Conservation (phyloP, 2,329 filamentous ascomycete species). For the Pseudogymnoascus sp. region DNA sequence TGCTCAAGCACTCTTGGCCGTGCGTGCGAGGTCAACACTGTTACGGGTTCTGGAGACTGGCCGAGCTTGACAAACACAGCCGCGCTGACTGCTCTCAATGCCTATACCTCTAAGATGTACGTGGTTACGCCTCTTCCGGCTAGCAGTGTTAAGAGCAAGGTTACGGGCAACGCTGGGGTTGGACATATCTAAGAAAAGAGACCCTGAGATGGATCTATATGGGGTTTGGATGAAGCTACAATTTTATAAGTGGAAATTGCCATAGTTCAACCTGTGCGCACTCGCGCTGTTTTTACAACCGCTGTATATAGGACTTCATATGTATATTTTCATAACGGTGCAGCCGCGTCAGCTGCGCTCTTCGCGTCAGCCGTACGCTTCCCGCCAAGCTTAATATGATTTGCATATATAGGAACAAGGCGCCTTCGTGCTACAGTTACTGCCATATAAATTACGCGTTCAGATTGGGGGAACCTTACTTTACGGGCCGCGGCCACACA, state of each 20-base stretch:
- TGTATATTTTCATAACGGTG: background rate
- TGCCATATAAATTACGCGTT: background rate
- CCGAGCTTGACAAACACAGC: slow-evolving; percentile 16
- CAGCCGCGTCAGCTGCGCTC: background rate
- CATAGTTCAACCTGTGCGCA: background rate
- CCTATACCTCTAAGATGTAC: slow-evolving; percentile 26
- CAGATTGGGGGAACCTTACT: background rate
- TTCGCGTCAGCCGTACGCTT: background rate
- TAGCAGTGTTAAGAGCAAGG: slow-evolving; percentile 23
- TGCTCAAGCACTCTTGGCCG: background rate
- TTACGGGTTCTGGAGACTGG: slow-evolving; percentile 22
- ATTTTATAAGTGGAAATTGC: background rate
- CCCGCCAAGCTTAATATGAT: background rate
- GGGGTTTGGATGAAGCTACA: background rate
- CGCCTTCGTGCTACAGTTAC: background rate
- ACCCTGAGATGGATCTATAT: background rate
- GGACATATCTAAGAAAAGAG: slow-evolving; percentile 16
- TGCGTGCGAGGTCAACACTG: background rate
- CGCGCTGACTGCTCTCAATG: slow-evolving; percentile 25
- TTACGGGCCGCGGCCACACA: background rate
- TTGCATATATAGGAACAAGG: background rate
- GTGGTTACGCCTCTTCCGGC: slow-evolving; percentile 24
- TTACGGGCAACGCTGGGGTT: slow-evolving; percentile 28
- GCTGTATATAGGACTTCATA: background rate
- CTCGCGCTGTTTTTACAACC: background rate